Base-by-base conservation (phyloP, 2,329 filamentous ascomycete species). In the Proliferodiscus dingleyae region DNA sequence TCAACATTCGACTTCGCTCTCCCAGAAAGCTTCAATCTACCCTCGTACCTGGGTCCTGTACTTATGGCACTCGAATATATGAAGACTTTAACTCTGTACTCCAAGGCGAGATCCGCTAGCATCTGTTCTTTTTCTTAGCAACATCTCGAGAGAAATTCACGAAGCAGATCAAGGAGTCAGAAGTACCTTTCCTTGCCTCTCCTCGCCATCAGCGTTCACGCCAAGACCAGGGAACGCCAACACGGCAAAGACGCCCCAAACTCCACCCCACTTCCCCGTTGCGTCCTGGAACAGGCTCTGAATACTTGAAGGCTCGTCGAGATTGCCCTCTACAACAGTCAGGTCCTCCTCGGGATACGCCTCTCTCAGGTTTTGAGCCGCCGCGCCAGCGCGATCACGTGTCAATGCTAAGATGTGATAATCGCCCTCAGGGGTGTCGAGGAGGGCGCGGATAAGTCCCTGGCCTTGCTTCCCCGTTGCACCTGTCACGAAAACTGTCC, bases 21-120 rank as follows among this genome's bases (percentile, higher is more conserved):
- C 36, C 68, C 66, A 60, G 80, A 80, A 58, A 80, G 74, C 0
- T 73, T 73, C 33, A 80, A 65, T 1, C 63, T 46, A 47, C 67
- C 66, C 8, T 69, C 69, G 41, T 70, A 66, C 3, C 60, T 59
- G 15, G 52, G 47, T 26, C 80, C 79, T 37, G 77, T 76, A 23
- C 81, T 75, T 48, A 85, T 80, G 21, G 83, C 76, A 40, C 73
- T 78, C 22, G 71, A 75, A 64, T 83, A 85, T 32, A 85, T 71
- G 54, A 85, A 82, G 55, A 78, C 71, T 46, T 71, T 65, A 30
- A 84, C 76, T 1, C 32, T 32, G 40, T 40, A 54, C 29, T 51
- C 22, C 7, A 53, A 43, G 5, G 50, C 46, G 4, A 56, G 33
- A 44, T 53, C 48, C 16, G 48, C 54, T 4, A 54, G 30, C 30